phyloP scores from a whole-genome alignment of 192 early-diverging fungal species.

The Mortierella claussenii region DNA sequence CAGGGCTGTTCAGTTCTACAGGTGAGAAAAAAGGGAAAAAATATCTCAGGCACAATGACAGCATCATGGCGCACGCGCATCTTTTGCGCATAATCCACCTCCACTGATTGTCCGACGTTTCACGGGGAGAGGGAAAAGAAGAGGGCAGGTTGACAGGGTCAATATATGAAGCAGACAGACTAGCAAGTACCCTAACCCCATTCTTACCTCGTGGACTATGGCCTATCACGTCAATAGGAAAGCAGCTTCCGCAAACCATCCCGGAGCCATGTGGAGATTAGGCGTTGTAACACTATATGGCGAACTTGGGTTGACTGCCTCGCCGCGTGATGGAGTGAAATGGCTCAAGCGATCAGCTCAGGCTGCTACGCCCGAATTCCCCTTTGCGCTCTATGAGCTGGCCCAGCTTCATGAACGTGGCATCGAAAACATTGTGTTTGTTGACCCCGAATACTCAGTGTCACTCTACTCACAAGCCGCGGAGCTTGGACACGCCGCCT shows the following conservation, averaged over 20 bases:
- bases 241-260: constrained; percentile 73
- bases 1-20: constrained; percentile 79
- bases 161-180: background rate
- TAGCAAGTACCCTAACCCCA: background rate
- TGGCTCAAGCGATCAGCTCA: constrained; percentile 70
- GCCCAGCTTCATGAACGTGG: constrained; percentile 67
- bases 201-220: background rate
- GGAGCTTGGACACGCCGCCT: constrained; percentile 71
- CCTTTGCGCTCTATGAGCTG: constrained; percentile 69
- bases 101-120: background rate
- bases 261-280: constrained; percentile 73
- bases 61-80: constrained; percentile 52
- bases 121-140: background rate
- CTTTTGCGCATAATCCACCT: background rate
- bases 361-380: constrained; percentile 65
- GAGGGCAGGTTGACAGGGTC: background rate
- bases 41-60: constrained; percentile 21
- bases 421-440: constrained; percentile 67
- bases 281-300: constrained; percentile 70
- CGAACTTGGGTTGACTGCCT: constrained; percentile 62
- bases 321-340: constrained; percentile 68
- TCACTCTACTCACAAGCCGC: constrained; percentile 71
- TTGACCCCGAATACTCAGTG: constrained; percentile 71
- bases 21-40: constrained; percentile 74
- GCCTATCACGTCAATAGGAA: constrained; percentile 57